A percentile compares a stretch with the other conserved stretches of the same genome.
Conservation (phyloP, 352 stramenopile genomes). For the Globisporangium paddicum region DNA sequence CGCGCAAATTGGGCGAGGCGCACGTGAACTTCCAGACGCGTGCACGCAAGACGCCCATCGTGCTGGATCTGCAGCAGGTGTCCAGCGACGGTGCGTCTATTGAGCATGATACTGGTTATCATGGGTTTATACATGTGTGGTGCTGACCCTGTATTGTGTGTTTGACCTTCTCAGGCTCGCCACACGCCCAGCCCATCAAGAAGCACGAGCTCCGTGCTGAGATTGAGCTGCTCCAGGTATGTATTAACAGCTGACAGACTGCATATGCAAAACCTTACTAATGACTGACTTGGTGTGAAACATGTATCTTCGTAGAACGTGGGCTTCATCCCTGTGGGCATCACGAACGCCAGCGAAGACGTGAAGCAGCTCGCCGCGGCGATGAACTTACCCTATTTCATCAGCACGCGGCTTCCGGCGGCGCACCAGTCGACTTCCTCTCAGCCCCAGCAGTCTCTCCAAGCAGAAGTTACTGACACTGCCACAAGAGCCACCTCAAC, state of each 20-base stretch:
- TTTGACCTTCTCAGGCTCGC: slow-evolving; percentile 53
- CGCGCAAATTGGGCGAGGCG: slow-evolving; percentile 19
- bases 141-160: too few relatives aligned
- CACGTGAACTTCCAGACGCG: slow-evolving; percentile 35
- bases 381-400: slow-evolving; percentile 70
- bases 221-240: slow-evolving; percentile 62
- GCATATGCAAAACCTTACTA: neutral
- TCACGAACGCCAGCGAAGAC: slow-evolving; percentile 85
- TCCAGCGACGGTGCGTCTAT: slow-evolving; percentile 55
- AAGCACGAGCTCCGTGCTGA: slow-evolving; percentile 66
- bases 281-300: neutral
- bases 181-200: slow-evolving; percentile 74
- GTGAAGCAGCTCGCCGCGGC: slow-evolving; percentile 62
- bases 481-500: neutral
- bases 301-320: slow-evolving; percentile 18
- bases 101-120: too few relatives aligned
- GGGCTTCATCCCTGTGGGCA: slow-evolving; percentile 62
- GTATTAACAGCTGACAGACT: neutral
- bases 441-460: neutral
- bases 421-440: slow-evolving; percentile 17
- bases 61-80: slow-evolving; percentile 67
- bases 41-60: slow-evolving; percentile 49
- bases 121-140: too few relatives aligned
- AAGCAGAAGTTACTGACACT: neutral
- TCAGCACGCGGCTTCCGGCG: slow-evolving; percentile 55